These are phyloP conservation scores for Camelina hispida DNA, from an alignment of 345 rosid genomes.

Conservation along the genomic window DNA sequence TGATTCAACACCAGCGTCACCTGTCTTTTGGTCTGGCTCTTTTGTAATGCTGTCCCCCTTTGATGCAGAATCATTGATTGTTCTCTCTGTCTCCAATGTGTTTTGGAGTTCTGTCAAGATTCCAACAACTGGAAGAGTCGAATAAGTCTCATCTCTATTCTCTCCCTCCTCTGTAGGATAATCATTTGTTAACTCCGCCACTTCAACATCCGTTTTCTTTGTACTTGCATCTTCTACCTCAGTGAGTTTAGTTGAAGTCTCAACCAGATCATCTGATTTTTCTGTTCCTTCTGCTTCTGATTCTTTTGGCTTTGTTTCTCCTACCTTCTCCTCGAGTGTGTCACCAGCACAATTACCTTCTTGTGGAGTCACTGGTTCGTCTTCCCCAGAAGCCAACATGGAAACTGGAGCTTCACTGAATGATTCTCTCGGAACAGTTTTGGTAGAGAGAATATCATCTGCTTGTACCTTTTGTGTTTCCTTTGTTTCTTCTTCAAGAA, in stretches of 20 bases:
- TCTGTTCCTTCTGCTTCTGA: slow-evolving; percentile 29
- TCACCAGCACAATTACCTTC: slow-evolving; percentile 33
- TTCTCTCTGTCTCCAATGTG: slow-evolving; percentile 33
- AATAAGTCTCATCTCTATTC: slow-evolving; percentile 29
- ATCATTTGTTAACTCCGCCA: slow-evolving; percentile 18
- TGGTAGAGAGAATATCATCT: slow-evolving; percentile 22
- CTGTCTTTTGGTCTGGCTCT: not conserved
- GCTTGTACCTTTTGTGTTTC: slow-evolving; percentile 21
- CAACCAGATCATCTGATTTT: slow-evolving; percentile 42
- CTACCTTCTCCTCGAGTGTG: slow-evolving; percentile 7
- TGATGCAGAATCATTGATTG: slow-evolving; percentile 13
- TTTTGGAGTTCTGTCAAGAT: slow-evolving; percentile 41
- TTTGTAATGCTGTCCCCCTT: not conserved
- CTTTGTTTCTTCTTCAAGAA: slow-evolving; percentile 38
- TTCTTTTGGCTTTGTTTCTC: slow-evolving; percentile 31
- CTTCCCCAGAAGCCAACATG: slow-evolving; percentile 39
- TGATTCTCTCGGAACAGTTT: slow-evolving; percentile 29
- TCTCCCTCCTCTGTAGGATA: slow-evolving; percentile 30
- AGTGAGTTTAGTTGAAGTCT: slow-evolving; percentile 36
- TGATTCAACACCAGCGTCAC: slow-evolving; percentile 11
- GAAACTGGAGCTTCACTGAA: slow-evolving; percentile 36
- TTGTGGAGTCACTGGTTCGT: slow-evolving; percentile 35
- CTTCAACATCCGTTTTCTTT: slow-evolving; percentile 27
- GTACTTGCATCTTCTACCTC: slow-evolving; percentile 44
- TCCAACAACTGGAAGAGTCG: slow-evolving; percentile 41